Conservation (phyloP, 2,329 filamentous ascomycete genomes). For the Claviceps africana region DNA sequence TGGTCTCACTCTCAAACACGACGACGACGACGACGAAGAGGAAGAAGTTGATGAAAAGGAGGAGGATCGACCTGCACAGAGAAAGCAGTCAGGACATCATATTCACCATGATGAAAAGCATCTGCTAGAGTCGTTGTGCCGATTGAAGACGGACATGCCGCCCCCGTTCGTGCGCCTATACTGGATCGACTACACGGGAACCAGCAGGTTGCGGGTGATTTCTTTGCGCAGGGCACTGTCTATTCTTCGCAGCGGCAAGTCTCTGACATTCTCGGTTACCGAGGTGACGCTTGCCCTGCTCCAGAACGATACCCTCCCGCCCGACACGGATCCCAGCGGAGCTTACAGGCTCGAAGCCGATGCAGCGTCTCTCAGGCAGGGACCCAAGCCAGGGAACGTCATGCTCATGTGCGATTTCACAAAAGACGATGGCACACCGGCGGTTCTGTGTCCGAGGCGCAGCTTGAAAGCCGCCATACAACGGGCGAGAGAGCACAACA, state of each 20-base stretch:
- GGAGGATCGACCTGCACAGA: not conserved
- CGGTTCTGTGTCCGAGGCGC: slow-evolving; percentile 50
- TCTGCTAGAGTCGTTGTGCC: not conserved
- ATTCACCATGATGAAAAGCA: not conserved
- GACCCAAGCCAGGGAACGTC: slow-evolving; percentile 45
- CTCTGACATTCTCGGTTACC: slow-evolving; percentile 44
- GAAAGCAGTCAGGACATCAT: not conserved
- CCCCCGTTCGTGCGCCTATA: slow-evolving; percentile 51
- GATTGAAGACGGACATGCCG: not conserved
- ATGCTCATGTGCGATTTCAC: slow-evolving; percentile 55
- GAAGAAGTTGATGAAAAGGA: not conserved
- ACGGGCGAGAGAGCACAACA: slow-evolving; percentile 33
- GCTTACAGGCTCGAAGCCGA: slow-evolving; percentile 56
- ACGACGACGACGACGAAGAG: not conserved
- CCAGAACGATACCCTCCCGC: slow-evolving; percentile 48
- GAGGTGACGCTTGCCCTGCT: slow-evolving; percentile 51
- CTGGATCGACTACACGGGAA: slow-evolving; percentile 68
- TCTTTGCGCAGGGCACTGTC: slow-evolving; percentile 44
- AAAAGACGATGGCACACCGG: slow-evolving; percentile 35
- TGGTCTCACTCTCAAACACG: not conserved
- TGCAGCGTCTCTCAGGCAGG: slow-evolving; percentile 43
- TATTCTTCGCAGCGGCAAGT: slow-evolving; percentile 29
- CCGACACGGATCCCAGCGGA: slow-evolving; percentile 42
- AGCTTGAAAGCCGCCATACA: slow-evolving; percentile 42
- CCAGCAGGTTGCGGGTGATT: slow-evolving; percentile 50